Evolutionary conservation across 2,329 filamentous ascomycete genomes (phyloP).

Genomic region (Ilyonectria mors-panacis): DNA sequence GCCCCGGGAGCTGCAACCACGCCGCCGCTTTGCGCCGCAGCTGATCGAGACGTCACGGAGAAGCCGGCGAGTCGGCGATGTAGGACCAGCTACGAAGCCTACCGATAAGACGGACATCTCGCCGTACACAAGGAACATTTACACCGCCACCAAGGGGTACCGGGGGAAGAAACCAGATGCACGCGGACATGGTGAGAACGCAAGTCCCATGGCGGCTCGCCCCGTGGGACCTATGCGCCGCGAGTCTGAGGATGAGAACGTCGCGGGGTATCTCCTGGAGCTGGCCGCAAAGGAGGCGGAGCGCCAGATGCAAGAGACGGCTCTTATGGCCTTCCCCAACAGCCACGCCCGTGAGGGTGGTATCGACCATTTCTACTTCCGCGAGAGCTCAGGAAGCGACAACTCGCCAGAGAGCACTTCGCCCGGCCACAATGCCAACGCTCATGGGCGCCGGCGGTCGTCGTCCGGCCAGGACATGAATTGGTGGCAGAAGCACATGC

Average conservation of each 20-base stretch:
- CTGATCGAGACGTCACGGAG: conserved; percentile 85
- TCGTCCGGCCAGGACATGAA: conserved; percentile 74
- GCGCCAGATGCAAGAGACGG: conserved; percentile 83
- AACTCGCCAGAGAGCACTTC: conserved; percentile 59
- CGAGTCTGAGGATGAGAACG: conserved; percentile 82
- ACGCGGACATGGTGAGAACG: conserved; percentile 39
- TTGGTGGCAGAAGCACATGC: conserved; percentile 87
- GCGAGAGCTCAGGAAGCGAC: conserved; percentile 74
- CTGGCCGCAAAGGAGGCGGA: conserved; percentile 86
- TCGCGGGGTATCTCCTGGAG: conserved; percentile 83
- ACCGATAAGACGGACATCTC: conserved; percentile 82
- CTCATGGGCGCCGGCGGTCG: conserved; percentile 63
- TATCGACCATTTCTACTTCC: conserved; percentile 79
- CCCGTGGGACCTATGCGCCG: conserved; percentile 64
- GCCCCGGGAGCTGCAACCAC: conserved; percentile 59
- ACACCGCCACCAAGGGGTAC: conserved; percentile 62
- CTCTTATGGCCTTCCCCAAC: conserved; percentile 82
- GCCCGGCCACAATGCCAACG: conserved; percentile 45
- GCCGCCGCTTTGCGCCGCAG: conserved; percentile 79
- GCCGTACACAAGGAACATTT: conserved; percentile 74
- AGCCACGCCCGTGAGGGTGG: conserved; percentile 78
- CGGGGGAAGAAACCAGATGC: conserved; percentile 51
- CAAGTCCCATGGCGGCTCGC: conserved; percentile 43
- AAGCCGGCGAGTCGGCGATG: conserved; percentile 76
- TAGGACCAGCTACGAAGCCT: conserved; percentile 72